Evolutionary conservation across 1,284 basidiomycete species (phyloP).

Genomic region (Puccinia hordei): DNA sequence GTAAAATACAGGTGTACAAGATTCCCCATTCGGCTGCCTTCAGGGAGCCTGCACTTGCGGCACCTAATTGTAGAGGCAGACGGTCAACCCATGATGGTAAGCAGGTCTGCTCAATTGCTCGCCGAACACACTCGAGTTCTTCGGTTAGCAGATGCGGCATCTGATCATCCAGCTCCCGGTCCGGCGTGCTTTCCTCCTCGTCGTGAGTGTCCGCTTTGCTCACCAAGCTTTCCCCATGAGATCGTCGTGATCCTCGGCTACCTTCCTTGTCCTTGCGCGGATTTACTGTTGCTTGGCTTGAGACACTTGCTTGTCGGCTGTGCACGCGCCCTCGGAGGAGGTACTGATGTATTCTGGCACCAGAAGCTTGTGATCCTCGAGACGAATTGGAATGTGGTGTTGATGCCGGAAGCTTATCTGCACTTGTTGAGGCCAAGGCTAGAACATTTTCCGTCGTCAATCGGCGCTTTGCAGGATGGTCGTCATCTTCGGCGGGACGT

Average conservation of each 20-base stretch:
- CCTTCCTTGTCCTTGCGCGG: not conserved
- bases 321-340: not conserved
- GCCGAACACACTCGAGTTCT: not conserved
- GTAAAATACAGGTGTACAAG: constrained; percentile 13
- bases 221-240: not conserved
- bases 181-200: not conserved
- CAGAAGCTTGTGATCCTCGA: not conserved
- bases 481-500: not conserved
- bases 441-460: not conserved
- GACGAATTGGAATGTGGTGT: not conserved
- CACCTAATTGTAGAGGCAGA: constrained; percentile 14
- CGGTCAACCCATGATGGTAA: constrained; percentile 11
- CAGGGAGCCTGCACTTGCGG: constrained; percentile 4
- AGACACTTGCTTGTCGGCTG: not conserved
- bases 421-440: not conserved
- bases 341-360: not conserved
- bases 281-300: constrained; percentile 1
- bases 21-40: constrained; percentile 20
- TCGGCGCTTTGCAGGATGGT: constrained; percentile 11
- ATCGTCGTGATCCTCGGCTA: not conserved
- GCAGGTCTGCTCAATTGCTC: not conserved
- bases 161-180: constrained; percentile 2
- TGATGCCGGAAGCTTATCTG: not conserved
- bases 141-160: constrained; percentile 11
- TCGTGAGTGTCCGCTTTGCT: not conserved